A percentile compares a stretch with the other conserved stretches of the same genome.
phyloP scores from a whole-genome alignment of 257 asterid species.

The Linaria vulgaris region DNA sequence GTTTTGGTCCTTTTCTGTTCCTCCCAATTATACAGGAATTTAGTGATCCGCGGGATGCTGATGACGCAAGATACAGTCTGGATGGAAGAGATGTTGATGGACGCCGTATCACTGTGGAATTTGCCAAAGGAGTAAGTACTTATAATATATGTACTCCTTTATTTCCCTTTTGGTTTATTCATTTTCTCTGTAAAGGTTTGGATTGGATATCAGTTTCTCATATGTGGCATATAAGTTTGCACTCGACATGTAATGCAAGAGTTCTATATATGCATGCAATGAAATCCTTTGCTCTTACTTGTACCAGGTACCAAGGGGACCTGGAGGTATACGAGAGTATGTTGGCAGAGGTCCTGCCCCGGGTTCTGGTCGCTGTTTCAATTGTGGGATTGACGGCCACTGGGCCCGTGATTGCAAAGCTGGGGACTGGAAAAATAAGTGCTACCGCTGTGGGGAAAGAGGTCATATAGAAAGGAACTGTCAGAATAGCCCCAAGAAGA shows the following conservation, averaged over 20 bases:
- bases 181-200: too few relatives aligned
- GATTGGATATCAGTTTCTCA: too few relatives aligned
- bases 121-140: constrained; percentile 64
- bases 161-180: neutral
- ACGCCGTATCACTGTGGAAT: constrained; percentile 57
- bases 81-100: constrained; percentile 75
- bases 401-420: constrained; percentile 99
- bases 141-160: neutral
- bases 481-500: constrained; percentile 88
- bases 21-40: constrained; percentile 47
- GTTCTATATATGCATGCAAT: neutral
- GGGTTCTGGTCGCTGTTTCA: constrained; percentile 99
- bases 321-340: constrained; percentile 87
- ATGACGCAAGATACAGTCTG: constrained; percentile 60
- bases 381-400: constrained; percentile 96
- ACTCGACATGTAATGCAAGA: too few relatives aligned
- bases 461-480: constrained; percentile 94
- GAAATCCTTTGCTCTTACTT: neutral
- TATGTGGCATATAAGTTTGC: neutral
- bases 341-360: constrained; percentile 92
- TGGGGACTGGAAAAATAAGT: constrained; percentile 98
- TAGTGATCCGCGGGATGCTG: constrained; percentile 73
- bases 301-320: constrained; percentile 92
- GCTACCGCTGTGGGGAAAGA: constrained; percentile 95
- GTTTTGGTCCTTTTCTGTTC: constrained; percentile 14